These are phyloP conservation scores for Helianthus tuberosus DNA, from an alignment of 129 eudicot species.

Conservation along the genomic window DNA sequence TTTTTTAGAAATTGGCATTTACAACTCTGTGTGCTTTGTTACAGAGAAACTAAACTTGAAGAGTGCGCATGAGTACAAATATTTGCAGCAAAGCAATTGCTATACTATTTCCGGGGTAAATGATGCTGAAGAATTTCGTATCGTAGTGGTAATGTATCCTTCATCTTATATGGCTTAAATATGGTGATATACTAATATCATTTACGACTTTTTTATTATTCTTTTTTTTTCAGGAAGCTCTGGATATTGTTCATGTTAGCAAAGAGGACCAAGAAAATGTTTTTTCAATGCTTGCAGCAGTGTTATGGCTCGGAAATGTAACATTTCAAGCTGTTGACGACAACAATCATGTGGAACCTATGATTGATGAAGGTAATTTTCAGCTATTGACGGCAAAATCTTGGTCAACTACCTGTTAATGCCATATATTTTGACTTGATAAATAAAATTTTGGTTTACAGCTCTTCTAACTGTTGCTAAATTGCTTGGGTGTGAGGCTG, in stretches of 20 bases:
- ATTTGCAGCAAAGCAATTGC: conserved; percentile 83
- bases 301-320: conserved; percentile 86
- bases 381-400: too few species aligned
- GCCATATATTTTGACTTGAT: background rate
- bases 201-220: conserved; percentile 9
- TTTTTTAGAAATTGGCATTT: conserved; percentile 4
- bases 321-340: conserved; percentile 60
- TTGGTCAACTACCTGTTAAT: conserved; percentile 9
- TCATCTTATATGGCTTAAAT: background rate
- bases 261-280: conserved; percentile 82
- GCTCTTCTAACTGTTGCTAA: conserved; percentile 66
- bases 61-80: conserved; percentile 62
- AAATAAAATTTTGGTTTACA: conserved; percentile 25
- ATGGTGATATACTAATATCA: background rate
- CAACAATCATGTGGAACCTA: conserved; percentile 82
- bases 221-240: conserved; percentile 63
- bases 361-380: conserved; percentile 85
- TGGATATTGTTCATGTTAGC: conserved; percentile 84
- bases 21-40: conserved; percentile 7
- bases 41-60: conserved; percentile 79
- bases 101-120: conserved; percentile 71
- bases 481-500: conserved; percentile 58
- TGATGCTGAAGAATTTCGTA: conserved; percentile 81
- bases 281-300: conserved; percentile 82
- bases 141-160: conserved; percentile 56